These are phyloP conservation scores for Fraxinus floribunda DNA, from an alignment of 305 asterid species.

Conservation along the genomic window DNA sequence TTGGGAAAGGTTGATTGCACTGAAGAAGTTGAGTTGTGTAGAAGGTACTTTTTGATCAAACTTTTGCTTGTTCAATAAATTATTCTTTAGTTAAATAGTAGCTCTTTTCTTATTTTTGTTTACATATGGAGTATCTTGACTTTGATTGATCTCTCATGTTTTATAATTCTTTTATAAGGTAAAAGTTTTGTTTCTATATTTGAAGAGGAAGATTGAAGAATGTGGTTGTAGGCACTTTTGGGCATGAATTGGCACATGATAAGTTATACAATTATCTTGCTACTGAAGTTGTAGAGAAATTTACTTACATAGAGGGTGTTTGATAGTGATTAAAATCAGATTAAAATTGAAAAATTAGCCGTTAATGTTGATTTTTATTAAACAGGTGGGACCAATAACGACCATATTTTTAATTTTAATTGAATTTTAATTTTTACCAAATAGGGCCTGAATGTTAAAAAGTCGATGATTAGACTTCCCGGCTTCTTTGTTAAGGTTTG, in stretches of 20 bases:
- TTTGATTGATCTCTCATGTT: conserved; percentile 6
- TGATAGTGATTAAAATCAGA: too few relatives aligned
- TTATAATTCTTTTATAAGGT: background rate
- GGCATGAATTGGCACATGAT: background rate
- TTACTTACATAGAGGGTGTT: background rate
- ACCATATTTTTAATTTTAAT: too few relatives aligned
- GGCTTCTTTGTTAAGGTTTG: too few relatives aligned
- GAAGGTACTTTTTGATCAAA: conserved; percentile 53
- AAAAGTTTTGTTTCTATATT: conserved; percentile 4
- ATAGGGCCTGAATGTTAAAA: too few relatives aligned
- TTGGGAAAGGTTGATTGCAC: conserved; percentile 97
- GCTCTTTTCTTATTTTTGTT: conserved; percentile 21
- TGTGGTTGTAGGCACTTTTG: background rate
- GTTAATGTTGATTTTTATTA: too few relatives aligned
- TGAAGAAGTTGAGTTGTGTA: conserved; percentile 74
- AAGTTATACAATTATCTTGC: background rate
- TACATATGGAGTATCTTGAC: background rate
- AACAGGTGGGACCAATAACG: too few relatives aligned
- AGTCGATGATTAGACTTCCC: too few relatives aligned
- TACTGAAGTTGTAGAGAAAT: background rate
- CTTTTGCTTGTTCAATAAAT: conserved; percentile 9
- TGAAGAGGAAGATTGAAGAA: background rate
- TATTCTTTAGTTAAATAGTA: background rate
- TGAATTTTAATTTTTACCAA: too few relatives aligned
- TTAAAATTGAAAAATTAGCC: too few relatives aligned